phyloP scores from a whole-genome alignment of 2,329 filamentous ascomycete genomes.

The Sordariomycetes sp. region DNA sequence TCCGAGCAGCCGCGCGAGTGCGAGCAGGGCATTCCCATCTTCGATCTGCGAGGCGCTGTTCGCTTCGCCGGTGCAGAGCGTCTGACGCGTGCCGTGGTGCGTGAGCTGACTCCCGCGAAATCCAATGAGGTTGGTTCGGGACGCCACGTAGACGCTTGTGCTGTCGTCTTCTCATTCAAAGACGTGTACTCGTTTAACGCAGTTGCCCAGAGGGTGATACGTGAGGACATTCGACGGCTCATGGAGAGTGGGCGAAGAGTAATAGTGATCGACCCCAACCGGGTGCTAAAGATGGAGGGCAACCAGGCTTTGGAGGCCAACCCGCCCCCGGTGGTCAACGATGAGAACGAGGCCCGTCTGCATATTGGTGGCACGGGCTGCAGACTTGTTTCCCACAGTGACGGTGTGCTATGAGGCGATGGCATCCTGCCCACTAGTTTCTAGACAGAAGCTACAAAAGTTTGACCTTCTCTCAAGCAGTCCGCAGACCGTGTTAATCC shows the following conservation, averaged over 20 bases:
- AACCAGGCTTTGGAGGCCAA: slow-evolving; percentile 4
- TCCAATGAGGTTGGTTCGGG: slow-evolving; percentile 16
- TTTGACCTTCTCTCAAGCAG: too few relatives aligned
- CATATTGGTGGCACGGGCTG: slow-evolving; percentile 19
- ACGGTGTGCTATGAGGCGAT: too few relatives aligned
- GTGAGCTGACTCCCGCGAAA: slow-evolving; percentile 14
- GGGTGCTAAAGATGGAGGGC: slow-evolving; percentile 12
- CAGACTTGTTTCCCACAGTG: slow-evolving; percentile 13
- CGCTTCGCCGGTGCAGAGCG: slow-evolving; percentile 23
- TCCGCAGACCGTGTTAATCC: too few relatives aligned
- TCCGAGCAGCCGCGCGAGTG: slow-evolving; percentile 12
- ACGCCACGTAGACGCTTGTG: slow-evolving; percentile 13
- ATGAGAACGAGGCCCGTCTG: slow-evolving; percentile 15
- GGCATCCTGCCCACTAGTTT: too few relatives aligned
- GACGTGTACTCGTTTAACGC: slow-evolving; percentile 20
- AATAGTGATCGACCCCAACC: slow-evolving; percentile 18
- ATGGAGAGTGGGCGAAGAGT: slow-evolving; percentile 14
- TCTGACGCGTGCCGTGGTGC: slow-evolving; percentile 17
- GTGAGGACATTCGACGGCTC: slow-evolving; percentile 16
- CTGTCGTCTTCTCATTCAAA: slow-evolving; percentile 20
- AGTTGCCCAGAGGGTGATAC: slow-evolving; percentile 17
- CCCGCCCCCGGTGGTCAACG: slow-evolving; percentile 11
- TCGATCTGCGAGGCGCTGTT: slow-evolving; percentile 20
- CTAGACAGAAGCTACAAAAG: too few relatives aligned
- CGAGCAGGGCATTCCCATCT: slow-evolving; percentile 19